Evolutionary conservation across 2,329 filamentous ascomycete genomes (phyloP).

Genomic region (Verticillium albo-atrum): DNA sequence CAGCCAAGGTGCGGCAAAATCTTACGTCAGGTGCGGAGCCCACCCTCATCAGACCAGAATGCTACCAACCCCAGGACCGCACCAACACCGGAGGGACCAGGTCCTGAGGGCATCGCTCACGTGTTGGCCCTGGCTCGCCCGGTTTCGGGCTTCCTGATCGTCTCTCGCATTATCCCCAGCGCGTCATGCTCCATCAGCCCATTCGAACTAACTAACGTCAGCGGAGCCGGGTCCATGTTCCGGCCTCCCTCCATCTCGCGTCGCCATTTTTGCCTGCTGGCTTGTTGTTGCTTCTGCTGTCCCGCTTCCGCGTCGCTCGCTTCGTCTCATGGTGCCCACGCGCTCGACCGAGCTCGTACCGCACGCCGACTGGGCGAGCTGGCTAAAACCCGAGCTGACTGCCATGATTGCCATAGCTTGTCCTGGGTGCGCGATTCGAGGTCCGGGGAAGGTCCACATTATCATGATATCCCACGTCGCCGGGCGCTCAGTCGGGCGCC

Average conservation of each 20-base stretch:
- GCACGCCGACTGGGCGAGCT: no score
- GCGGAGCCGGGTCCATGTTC: background rate
- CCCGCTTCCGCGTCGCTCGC: background rate
- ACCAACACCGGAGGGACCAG: background rate
- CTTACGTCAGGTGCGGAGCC: background rate
- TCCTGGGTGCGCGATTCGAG: background rate
- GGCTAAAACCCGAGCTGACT: no score
- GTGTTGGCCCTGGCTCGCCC: background rate
- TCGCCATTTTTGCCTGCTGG: background rate
- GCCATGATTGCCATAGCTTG: background rate
- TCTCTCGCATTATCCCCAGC: background rate
- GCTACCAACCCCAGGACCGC: background rate
- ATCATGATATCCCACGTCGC: background rate
- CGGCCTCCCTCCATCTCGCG: background rate
- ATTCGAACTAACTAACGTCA: background rate
- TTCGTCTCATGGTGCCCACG: background rate
- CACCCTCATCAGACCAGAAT: background rate
- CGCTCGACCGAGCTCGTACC: background rate
- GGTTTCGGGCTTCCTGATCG: background rate
- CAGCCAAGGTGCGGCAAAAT: background rate
- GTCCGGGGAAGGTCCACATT: background rate
- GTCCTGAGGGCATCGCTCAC: background rate
- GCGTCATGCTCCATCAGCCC: background rate
- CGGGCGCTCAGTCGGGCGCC: background rate
- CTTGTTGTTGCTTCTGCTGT: background rate